phyloP scores from a whole-genome alignment of 169 alveolate genomes.

The Plasmodium blacklocki region DNA sequence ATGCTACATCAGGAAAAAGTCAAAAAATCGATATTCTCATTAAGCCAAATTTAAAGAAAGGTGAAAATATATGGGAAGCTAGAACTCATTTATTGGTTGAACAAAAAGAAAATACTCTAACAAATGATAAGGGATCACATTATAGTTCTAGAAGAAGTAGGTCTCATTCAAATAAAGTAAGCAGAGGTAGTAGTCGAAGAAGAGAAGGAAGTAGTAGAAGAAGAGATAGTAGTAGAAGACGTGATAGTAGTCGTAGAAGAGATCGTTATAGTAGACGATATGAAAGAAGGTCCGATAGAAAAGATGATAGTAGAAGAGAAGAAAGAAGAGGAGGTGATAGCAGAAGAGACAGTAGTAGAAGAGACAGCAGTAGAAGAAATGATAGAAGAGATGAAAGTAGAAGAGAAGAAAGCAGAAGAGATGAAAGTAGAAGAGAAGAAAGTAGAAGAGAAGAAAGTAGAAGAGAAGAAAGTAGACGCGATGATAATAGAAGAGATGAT shows the following conservation, averaged over 20 bases:
- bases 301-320: slow-evolving; percentile 20
- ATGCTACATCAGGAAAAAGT: slow-evolving; percentile 19
- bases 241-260: slow-evolving; percentile 18
- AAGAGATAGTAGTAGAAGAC: slow-evolving; percentile 14
- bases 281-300: slow-evolving; percentile 23
- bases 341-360: neutral
- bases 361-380: slow-evolving; percentile 1
- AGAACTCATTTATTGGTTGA: slow-evolving; percentile 59
- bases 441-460: slow-evolving; percentile 12
- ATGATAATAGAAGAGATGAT: neutral
- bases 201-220: slow-evolving; percentile 43
- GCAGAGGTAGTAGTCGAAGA: slow-evolving; percentile 45
- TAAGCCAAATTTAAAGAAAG: slow-evolving; percentile 66
- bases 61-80: slow-evolving; percentile 76
- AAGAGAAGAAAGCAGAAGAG: slow-evolving; percentile 19
- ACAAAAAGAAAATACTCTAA: slow-evolving; percentile 25
- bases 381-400: slow-evolving; percentile 8
- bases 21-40: slow-evolving; percentile 53
- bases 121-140: slow-evolving; percentile 45
- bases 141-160: slow-evolving; percentile 41
- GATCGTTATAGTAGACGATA: slow-evolving; percentile 10
- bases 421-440: slow-evolving; percentile 16
- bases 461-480: slow-evolving; percentile 1
- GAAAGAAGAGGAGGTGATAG: slow-evolving; percentile 19
- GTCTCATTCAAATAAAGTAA: slow-evolving; percentile 37